A percentile compares a stretch with the other conserved stretches of the same genome.
Evolutionary conservation across 441 rosid species (phyloP).

Genomic region (Oxalis stricta): DNA sequence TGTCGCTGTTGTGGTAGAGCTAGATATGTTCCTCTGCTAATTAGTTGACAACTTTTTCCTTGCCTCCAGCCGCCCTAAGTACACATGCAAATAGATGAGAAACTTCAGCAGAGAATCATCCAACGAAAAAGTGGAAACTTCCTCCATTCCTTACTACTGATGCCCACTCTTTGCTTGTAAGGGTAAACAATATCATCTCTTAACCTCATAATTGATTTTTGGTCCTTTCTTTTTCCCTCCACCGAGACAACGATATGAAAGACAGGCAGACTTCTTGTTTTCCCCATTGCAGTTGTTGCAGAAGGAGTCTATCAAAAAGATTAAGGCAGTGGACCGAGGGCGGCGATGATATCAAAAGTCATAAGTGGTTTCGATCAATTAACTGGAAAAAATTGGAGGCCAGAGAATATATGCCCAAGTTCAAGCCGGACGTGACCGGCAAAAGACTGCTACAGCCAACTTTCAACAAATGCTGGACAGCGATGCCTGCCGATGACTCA

Average conservation of each 20-base stretch:
- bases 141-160: conserved; percentile 48
- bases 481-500: conserved; percentile 60
- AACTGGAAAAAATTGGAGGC: conserved; percentile 67
- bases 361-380: conserved; percentile 56
- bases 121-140: conserved; percentile 54
- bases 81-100: conserved; percentile 47
- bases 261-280: conserved; percentile 1
- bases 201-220: background rate
- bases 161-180: conserved; percentile 64
- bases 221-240: background rate
- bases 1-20: background rate
- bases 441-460: conserved; percentile 48
- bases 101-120: conserved; percentile 65
- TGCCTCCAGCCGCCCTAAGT: conserved; percentile 39
- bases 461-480: conserved; percentile 64
- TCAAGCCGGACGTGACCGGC: conserved; percentile 64
- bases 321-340: conserved; percentile 57
- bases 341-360: conserved; percentile 46
- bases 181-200: conserved; percentile 24
- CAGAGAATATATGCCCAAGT: conserved; percentile 46
- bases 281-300: conserved; percentile 33
- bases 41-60: background rate
- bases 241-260: background rate
- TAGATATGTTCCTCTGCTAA: background rate
- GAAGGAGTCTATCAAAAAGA: conserved; percentile 57